Base-by-base conservation (phyloP, 1,139 yeast genomes). In the Pichia inconspicua region DNA sequence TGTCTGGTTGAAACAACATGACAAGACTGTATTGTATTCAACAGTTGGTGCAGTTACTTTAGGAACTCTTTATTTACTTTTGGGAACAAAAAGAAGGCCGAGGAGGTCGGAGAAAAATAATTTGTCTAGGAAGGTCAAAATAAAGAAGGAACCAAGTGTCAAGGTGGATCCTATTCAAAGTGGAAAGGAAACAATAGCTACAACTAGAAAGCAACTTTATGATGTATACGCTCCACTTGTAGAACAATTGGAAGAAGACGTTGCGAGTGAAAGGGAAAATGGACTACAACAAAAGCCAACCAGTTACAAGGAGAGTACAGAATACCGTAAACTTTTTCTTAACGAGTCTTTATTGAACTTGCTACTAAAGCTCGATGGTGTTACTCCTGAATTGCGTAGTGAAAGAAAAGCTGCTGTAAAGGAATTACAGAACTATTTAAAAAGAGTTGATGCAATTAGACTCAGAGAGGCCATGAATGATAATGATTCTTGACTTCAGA, bases 321-420 rank as follows among this genome's bases (percentile, higher is more conserved):
- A 71, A 43, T 82, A 77, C 61, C 74, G 75, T 59, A 75, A 71
- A 56, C 74, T 77, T 47, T 84, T 71, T 60, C 79, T 73, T 60
- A 82, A 79, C 55, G 94, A 84, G 61, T 75, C 76, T 74, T 67
- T 84, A 46, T 69, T 84, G 62, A 83, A 84, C 60, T 74, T 82
- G 55, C 65, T 83, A 56, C 72, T 84, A 72, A 77, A 74, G 51
- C 69, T 84, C 51, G 94, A 84, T 58, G 81, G 75, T 2, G 70
- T 84, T 40, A 75, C 77, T 57, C 73, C 68, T 0, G 68, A 71
- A 6, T 68, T 84, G 55, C 76, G 86, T 57, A 70, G 70, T 41
- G 72, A 73, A 58, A 73, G 94, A 57, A 82, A 78, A 61, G 73
- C 71, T 50, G 75, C 76, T 11, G 80, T 84, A 55, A 78, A 75